Percentiles rank a stretch among this genome's conserved stretches.
These are phyloP conservation scores for Ilex asprella DNA, from an alignment of 257 asterid genomes.

Conservation along the genomic window DNA sequence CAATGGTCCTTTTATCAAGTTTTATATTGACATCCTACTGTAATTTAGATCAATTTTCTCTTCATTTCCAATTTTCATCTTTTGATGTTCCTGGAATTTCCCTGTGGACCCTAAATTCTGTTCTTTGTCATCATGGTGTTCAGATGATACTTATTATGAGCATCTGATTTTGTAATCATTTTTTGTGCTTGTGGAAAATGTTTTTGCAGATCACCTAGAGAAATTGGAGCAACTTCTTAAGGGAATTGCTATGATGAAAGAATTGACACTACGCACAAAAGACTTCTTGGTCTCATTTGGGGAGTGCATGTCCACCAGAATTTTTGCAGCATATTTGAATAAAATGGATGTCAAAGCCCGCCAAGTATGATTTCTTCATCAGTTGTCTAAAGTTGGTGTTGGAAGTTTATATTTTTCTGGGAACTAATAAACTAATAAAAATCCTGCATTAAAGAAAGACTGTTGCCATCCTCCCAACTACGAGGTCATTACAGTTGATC, in stretches of 20 bases:
- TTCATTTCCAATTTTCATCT: too few species aligned
- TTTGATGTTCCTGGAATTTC: too few species aligned
- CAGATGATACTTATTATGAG: background rate
- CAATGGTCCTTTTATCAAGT: too few species aligned
- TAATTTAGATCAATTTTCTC: too few species aligned
- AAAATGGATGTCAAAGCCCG: conserved; percentile 59
- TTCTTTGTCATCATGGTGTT: too few species aligned
- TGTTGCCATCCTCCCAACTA: too few species aligned
- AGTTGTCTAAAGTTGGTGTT: background rate
- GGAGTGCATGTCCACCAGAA: conserved; percentile 89
- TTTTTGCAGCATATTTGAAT: conserved; percentile 72
- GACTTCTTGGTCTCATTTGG: conserved; percentile 88
- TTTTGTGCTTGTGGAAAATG: conserved; percentile 7
- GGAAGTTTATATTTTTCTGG: too few species aligned
- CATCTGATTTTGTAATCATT: background rate
- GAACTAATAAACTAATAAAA: too few species aligned
- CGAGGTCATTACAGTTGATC: too few species aligned
- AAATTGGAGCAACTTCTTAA: conserved; percentile 71
- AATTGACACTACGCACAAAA: conserved; percentile 68
- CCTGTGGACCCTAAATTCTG: too few species aligned
- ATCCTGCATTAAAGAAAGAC: too few species aligned
- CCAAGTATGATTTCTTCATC: conserved; percentile 43
- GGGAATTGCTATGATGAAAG: conserved; percentile 75
- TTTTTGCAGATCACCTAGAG: conserved; percentile 45
- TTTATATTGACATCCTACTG: too few species aligned